Evolutionary conservation across 2,329 filamentous ascomycete species (phyloP).

Genomic region (Colletotrichum siamense): DNA sequence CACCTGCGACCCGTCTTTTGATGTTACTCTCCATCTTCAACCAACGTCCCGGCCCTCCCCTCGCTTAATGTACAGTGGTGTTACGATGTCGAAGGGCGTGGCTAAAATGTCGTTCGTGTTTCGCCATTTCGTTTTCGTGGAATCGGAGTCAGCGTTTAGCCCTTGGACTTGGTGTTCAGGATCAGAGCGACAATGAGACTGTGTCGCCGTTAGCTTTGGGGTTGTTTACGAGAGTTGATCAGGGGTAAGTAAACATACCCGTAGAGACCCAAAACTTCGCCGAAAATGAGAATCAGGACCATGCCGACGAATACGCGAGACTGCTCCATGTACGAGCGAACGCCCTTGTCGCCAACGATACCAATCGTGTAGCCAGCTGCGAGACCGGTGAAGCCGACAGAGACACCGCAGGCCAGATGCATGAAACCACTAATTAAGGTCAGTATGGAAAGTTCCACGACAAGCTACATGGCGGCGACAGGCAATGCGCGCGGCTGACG

Average conservation of each 20-base stretch:
- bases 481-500: conserved; percentile 32
- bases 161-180: conserved; percentile 84
- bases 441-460: background rate
- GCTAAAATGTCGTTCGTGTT: background rate
- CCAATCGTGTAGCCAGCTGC: conserved; percentile 97
- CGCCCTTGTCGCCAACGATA: conserved; percentile 91
- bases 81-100: conserved; percentile 7
- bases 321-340: conserved; percentile 95
- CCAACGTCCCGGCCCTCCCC: conserved; percentile 4
- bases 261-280: conserved; percentile 95
- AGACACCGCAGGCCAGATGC: conserved; percentile 89
- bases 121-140: background rate
- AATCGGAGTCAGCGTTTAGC: conserved; percentile 38
- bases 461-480: background rate
- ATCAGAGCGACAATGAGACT: conserved; percentile 93
- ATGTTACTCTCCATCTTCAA: conserved; percentile 9
- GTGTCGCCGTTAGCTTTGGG: background rate
- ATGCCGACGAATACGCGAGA: conserved; percentile 97
- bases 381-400: conserved; percentile 89
- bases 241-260: conserved; percentile 67
- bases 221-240: background rate
- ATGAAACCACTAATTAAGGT: conserved; percentile 74
- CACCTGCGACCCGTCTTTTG: conserved; percentile 17
- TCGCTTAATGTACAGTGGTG: conserved; percentile 21
- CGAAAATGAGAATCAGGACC: conserved; percentile 98